Base-by-base conservation (phyloP, 495 filamentous ascomycete genomes). In the Parathielavia hyrcaniae region DNA sequence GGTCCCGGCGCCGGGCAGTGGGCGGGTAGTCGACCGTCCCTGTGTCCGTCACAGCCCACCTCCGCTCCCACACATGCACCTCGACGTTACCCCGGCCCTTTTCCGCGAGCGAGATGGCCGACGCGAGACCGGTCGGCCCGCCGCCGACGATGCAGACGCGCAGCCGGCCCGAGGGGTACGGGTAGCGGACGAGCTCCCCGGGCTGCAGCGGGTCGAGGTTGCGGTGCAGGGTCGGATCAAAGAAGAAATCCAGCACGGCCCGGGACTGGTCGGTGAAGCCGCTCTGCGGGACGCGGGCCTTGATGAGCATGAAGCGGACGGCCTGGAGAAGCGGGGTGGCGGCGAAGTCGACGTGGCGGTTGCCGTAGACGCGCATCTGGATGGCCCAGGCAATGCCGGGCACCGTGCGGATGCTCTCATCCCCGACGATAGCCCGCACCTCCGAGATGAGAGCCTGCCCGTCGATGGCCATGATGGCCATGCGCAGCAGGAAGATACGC, bases 101-200 rank as follows among this genome's bases (percentile, higher is more conserved):
- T 38, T 73, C 71, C 26, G 71, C 71, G 13, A 73, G 58, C 0
- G 69, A 70, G 41, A 73, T 73, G 50, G 71, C 71, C 5, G 65
- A 69, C 14, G 71, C 66, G 10, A 73, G 53, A 6, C 66, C 71
- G 0, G 71, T 70, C 0, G 71, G 71, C 1, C 71, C 71, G 22
- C 71, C 71, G 36, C 71, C 71, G 22, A 70, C 53, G 47, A 73
- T 71, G 41, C 58, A 62, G 8, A 73, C 63, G 26, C 62, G 58
- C 13, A 73, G 55, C 13, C 69, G 61, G 8, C 64, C 71, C 9
- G 69, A 61, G 1, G 69, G 66, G 53, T 73, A 73, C 30, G 48
- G 56, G 56, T 69, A 70, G 0, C 44, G 30, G 10, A 68, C 59
- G 5, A 65, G 39, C n/a, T 67, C 62, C 34, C 63, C 69, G 11